These are phyloP conservation scores for Mortierella sp. DNA, from an alignment of 371 early-diverging fungal genomes.

Conservation along the genomic window DNA sequence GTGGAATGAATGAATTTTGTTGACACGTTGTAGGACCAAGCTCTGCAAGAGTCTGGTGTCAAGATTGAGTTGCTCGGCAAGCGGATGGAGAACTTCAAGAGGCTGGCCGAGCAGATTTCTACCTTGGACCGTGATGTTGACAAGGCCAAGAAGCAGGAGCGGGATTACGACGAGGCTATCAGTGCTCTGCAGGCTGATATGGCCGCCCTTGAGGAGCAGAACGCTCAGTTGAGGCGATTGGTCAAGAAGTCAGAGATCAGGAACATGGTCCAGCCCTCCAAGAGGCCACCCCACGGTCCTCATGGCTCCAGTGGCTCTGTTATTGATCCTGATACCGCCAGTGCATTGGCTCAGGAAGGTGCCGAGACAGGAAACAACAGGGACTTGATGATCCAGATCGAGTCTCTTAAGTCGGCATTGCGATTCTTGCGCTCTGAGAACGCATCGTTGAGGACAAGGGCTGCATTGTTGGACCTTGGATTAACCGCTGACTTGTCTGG, in stretches of 20 bases:
- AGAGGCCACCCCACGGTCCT: slow-evolving; percentile 33
- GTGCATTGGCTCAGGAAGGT: slow-evolving; percentile 19
- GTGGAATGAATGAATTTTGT: not conserved
- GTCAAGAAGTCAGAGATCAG: slow-evolving; percentile 34
- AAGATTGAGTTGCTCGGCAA: slow-evolving; percentile 86
- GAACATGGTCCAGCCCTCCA: slow-evolving; percentile 35
- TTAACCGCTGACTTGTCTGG: slow-evolving; percentile 42
- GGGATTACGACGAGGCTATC: slow-evolving; percentile 80
- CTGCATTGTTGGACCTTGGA: slow-evolving; percentile 62
- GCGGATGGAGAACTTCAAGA: slow-evolving; percentile 76
- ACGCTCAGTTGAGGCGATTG: slow-evolving; percentile 66
- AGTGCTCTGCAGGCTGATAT: slow-evolving; percentile 83
- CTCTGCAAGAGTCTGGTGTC: slow-evolving; percentile 81
- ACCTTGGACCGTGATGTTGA: slow-evolving; percentile 73
- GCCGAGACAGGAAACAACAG: slow-evolving; percentile 21
- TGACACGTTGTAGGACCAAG: slow-evolving; percentile 70
- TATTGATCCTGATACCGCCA: slow-evolving; percentile 22
- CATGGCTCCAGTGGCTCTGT: slow-evolving; percentile 23
- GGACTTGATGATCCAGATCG: slow-evolving; percentile 65
- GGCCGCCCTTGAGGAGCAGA: slow-evolving; percentile 75
- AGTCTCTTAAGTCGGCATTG: slow-evolving; percentile 80
- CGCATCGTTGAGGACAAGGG: slow-evolving; percentile 77
- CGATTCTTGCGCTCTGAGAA: slow-evolving; percentile 87
- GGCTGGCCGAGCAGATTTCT: slow-evolving; percentile 76
- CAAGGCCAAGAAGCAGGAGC: slow-evolving; percentile 74